Conservation (phyloP, 164 flowering plant genomes). For the Macadamia tetraphylla region DNA sequence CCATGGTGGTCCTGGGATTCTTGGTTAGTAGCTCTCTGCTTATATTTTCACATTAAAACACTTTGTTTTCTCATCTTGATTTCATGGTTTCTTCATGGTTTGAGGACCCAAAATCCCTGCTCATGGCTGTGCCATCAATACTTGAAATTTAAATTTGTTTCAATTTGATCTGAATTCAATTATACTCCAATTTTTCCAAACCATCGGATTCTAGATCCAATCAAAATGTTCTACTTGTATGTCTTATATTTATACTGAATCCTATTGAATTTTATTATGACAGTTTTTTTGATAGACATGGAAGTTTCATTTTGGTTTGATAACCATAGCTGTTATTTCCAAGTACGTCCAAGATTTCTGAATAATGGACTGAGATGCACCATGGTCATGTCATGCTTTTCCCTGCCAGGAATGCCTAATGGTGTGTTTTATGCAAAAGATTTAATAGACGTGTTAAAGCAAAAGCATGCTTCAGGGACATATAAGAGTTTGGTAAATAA, state of each 20-base stretch:
- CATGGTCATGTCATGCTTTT: neutral
- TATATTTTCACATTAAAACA: neutral
- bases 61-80: no score
- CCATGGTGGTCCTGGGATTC: conserved; percentile 94
- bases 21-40: conserved; percentile 47
- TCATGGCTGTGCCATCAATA: neutral
- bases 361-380: conserved; percentile 3
- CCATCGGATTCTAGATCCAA: no score
- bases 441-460: conserved; percentile 33
- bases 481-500: conserved; percentile 53
- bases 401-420: conserved; percentile 42
- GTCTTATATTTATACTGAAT: no score
- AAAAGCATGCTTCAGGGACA: conserved; percentile 50
- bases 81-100: neutral
- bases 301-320: neutral
- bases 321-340: no score
- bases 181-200: no score
- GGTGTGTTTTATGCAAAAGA: conserved; percentile 53
- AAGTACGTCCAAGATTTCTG: neutral
- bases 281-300: no score
- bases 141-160: neutral
- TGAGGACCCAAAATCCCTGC: neutral
- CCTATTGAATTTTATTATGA: no score
- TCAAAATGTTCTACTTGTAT: no score
- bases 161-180: no score